phyloP scores from a whole-genome alignment of 345 rosid species.

The Trapa bicornis region DNA sequence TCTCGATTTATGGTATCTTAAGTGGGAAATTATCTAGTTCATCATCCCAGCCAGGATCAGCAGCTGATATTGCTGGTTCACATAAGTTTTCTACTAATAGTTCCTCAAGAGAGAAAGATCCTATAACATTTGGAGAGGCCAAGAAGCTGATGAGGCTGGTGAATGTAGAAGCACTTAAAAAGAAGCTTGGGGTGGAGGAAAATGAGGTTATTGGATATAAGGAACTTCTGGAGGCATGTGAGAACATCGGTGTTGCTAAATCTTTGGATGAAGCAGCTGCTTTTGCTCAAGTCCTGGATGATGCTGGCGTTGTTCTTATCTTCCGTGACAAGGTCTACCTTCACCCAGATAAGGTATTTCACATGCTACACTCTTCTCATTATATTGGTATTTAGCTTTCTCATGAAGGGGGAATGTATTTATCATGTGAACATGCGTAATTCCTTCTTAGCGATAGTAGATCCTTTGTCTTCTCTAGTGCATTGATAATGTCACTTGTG shows the following conservation, averaged over 20 bases:
- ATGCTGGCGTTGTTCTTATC: constrained; percentile 75
- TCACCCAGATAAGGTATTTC: constrained; percentile 72
- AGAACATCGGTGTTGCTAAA: constrained; percentile 57
- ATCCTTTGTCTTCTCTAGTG: too few species aligned
- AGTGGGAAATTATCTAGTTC: not conserved
- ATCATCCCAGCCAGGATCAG: not conserved
- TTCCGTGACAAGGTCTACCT: constrained; percentile 80
- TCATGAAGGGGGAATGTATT: not conserved
- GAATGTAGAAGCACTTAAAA: constrained; percentile 66
- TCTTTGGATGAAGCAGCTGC: constrained; percentile 54
- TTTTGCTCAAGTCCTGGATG: constrained; percentile 74
- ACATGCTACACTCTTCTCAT: not conserved
- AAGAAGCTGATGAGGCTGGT: constrained; percentile 76
- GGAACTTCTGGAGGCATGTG: constrained; percentile 51
- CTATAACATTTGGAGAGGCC: constrained; percentile 43
- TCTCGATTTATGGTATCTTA: not conserved
- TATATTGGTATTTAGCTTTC: not conserved
- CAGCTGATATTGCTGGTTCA: not conserved
- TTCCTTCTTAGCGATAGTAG: not conserved
- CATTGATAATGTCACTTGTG: too few species aligned
- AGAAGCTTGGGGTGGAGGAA: constrained; percentile 49
- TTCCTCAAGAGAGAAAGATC: constrained; percentile 9
- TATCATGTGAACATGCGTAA: not conserved
- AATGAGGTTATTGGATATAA: constrained; percentile 54
- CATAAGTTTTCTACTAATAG: not conserved